Evolutionary conservation across 805 yeast genomes (phyloP).

Genomic region (Kuraishia piskuri): DNA sequence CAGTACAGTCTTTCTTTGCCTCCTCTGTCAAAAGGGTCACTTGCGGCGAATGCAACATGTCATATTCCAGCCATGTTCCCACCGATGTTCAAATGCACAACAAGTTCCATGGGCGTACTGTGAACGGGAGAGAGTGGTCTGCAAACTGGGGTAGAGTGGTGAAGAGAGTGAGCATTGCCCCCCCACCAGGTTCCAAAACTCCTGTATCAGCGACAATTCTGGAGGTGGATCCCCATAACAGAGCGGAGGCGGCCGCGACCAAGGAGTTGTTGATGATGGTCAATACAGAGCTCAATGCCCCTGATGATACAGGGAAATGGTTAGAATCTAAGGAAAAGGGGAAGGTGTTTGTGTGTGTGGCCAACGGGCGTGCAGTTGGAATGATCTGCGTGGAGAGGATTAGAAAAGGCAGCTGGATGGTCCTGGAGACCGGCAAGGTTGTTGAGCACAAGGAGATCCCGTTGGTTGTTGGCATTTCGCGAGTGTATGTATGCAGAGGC

Average conservation of each 20-base stretch:
- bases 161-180: neutral
- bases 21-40: constrained; percentile 13
- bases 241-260: constrained; percentile 24
- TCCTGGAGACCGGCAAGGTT: constrained; percentile 36
- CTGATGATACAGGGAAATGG: constrained; percentile 19
- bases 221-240: constrained; percentile 23
- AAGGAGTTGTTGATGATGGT: constrained; percentile 40
- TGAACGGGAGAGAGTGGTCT: constrained; percentile 44
- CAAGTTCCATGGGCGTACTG: constrained; percentile 39
- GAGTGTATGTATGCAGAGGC: constrained; percentile 36
- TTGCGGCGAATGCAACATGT: constrained; percentile 47
- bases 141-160: neutral
- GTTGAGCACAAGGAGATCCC: constrained; percentile 37
- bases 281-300: constrained; percentile 55
- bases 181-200: too few species aligned
- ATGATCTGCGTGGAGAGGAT: constrained; percentile 44
- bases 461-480: constrained; percentile 36
- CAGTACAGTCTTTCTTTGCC: neutral
- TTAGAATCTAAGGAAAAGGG: constrained; percentile 22
- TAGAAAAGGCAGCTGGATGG: constrained; percentile 49
- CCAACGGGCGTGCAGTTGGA: constrained; percentile 41
- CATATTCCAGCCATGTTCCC: constrained; percentile 31
- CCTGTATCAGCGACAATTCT: constrained; percentile 15
- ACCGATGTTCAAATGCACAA: constrained; percentile 39
- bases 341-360: constrained; percentile 40